Evolutionary conservation across 2,329 filamentous ascomycete genomes (phyloP), one percentile per base, ranked within the genome.

Genomic region (Calonectria honghensis): DNA sequence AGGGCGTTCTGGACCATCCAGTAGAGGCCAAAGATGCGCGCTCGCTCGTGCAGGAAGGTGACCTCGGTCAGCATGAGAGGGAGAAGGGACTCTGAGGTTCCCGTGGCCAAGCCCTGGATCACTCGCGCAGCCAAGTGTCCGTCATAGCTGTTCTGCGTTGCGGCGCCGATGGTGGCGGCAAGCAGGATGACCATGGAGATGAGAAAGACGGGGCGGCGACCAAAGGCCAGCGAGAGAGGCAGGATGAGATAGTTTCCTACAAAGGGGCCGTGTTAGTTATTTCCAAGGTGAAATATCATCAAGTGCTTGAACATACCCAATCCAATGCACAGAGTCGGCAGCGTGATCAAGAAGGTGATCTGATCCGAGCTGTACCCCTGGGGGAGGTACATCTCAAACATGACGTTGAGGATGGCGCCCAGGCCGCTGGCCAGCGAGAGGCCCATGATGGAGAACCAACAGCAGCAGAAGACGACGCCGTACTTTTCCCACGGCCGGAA

Each of bases 381-480:
- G 20, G 68, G 54, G 3, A 48, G 27, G 14, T 70, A 70, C 68
- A 70, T 63, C 7, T 63, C 68, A 20, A 70, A 70, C 41, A 70
- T 61, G 39, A 61, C 52, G 18, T 63, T 51, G 27, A 70, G 50
- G 39, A 70, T 70, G 29, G 68, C 54, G 29, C 68, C 68, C 32
- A 70, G 39, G n/a, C 68, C 68, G 24, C 68, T 63, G 27, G 68
- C 54, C 39, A 70, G 29, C 27, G 68, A 45, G 37, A 70, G 68
- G 5, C 54, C 54, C 68, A 70, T 70, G 37, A 70, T 59, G 29
- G 68, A 70, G 54, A 70, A 70, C 68, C 68, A 70, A n/a, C 54
- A 70, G 45, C 68, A 70, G 29, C 54, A 63, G 11, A 70, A 63
- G 14, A 70, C 54, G 39, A 70, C 13, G 39, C 54, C 68, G 20